These are phyloP conservation scores for Rhodotorula sp. DNA, from an alignment of 1,284 basidiomycete species.

Conservation along the genomic window DNA sequence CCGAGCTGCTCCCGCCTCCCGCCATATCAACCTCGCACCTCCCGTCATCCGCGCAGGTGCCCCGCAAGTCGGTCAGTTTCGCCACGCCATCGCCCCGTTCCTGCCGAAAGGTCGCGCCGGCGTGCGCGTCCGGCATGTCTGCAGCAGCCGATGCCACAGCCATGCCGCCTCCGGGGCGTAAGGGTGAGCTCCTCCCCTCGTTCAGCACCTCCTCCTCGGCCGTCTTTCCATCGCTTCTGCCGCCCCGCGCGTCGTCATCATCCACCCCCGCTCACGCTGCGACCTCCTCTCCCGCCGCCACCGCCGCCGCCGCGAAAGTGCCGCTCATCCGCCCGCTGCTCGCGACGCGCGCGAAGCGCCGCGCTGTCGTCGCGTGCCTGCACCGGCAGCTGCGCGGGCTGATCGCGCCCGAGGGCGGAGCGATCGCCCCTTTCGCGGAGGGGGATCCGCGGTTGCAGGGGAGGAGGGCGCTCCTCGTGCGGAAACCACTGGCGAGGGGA, in stretches of 20 bases:
- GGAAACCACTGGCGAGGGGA: not conserved
- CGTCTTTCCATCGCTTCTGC: not conserved
- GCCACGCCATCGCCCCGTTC: not conserved
- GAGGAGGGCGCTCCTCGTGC: not conserved
- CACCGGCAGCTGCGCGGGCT: not conserved
- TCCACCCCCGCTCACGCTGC: not conserved
- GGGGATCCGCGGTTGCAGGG: slow-evolving; percentile 13
- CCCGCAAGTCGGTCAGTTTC: slow-evolving; percentile 18
- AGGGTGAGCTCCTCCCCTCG: not conserved
- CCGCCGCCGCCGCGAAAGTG: not conserved
- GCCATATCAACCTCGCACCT: not conserved
- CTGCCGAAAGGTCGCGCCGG: rapidly evolving
- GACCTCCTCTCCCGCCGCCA: not conserved
- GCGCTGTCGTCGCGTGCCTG: not conserved
- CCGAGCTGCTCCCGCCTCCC: not conserved
- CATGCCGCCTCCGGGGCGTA: not conserved
- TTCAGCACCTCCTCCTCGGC: not conserved
- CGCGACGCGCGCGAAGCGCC: not conserved
- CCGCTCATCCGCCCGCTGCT: not conserved
- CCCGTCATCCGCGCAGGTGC: not conserved
- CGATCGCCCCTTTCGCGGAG: not conserved
- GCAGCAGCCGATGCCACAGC: not conserved
- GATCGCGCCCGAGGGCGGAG: slow-evolving; percentile 1
- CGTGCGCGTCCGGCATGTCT: not conserved
- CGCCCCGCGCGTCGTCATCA: not conserved